phyloP scores from a whole-genome alignment of 805 yeast species.

The Ogataea allantospora region DNA sequence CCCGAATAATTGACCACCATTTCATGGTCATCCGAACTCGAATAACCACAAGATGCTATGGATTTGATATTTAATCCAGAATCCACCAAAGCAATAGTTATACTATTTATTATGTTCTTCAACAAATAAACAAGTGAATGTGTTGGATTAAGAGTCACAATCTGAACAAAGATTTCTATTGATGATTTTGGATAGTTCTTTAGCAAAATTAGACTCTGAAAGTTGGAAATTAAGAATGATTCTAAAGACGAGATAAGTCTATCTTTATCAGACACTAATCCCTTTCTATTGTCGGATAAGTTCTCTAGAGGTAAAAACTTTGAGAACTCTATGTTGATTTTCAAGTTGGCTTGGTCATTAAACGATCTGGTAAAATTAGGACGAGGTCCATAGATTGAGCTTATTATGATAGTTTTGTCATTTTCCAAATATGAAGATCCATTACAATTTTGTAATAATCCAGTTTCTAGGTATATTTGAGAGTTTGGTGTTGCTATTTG shows the following conservation, averaged over 20 bases:
- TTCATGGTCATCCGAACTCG: conserved; percentile 17
- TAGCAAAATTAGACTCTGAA: conserved; percentile 45
- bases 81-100: conserved; percentile 76
- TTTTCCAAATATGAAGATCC: conserved; percentile 83
- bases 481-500: conserved; percentile 15
- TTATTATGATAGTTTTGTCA: conserved; percentile 59
- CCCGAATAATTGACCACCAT: conserved; percentile 41
- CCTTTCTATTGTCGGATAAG: conserved; percentile 37
- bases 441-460: conserved; percentile 65
- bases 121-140: conserved; percentile 38
- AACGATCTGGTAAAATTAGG: conserved; percentile 47
- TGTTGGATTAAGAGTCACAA: conserved; percentile 48
- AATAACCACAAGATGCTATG: conserved; percentile 62
- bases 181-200: conserved; percentile 87
- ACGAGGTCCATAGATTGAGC: conserved; percentile 83
- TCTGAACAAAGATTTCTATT: conserved; percentile 71
- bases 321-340: conserved; percentile 40
- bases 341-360: conserved; percentile 33
- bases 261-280: conserved; percentile 14
- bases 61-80: conserved; percentile 81
- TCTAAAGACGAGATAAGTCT: conserved; percentile 35
- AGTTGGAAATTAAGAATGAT: conserved; percentile 37
- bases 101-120: conserved; percentile 52
- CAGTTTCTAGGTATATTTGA: conserved; percentile 56
- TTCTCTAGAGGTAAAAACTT: conserved; percentile 37